Base-by-base conservation (phyloP, 192 early-diverging fungal species). In the Coemansia sp. region DNA sequence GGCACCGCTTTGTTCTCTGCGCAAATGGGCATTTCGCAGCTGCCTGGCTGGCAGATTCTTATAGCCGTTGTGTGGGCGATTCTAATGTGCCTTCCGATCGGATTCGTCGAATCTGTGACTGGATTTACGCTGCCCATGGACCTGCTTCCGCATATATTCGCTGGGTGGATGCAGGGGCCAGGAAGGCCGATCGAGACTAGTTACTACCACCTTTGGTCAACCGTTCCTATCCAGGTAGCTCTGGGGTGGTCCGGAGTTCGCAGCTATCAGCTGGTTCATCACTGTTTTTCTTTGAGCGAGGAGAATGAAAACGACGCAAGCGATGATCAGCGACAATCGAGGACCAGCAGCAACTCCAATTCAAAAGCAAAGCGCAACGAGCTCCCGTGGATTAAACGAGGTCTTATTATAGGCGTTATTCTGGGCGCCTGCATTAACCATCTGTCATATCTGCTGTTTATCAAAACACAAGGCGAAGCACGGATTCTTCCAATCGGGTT, bases 141-240 rank as follows among this genome's bases (percentile, higher is more conserved):
- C 34, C 54, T 80, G 56, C 49, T 80, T 11, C 78, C 78, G 28
- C 78, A 80, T 32, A 80, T 80, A 38, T 48, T 80, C 0, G 72
- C 64, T 31, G 78, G 78, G 11, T 64, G 73, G 67, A 71, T 80
- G 66, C 72, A 72, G 55, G 73, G 63, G 3, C 78, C 78, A 2
- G 78, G 78, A 10, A 63, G 42, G 33, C 78, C 78, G 14, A 71
- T 80, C 49, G 78, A 80, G 48, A 80, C 72, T 4, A 75, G 78
- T 32, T 80, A 80, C 63, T 80, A 75, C 52, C 73, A 80, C 32
- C 63, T 80, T 2, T 80, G 78, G 78, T 73, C 78, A 33, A 80
- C 78, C 5, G 73, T 60, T 10, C 78, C 78, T 0, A 71, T 72
- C n/a, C 72, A 67, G n/a, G 69, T 75, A 0, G 78, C 78, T 4